Evolutionary conservation across 371 early-diverging fungal genomes (phyloP).

Genomic region (Actinomortierella ambigua): DNA sequence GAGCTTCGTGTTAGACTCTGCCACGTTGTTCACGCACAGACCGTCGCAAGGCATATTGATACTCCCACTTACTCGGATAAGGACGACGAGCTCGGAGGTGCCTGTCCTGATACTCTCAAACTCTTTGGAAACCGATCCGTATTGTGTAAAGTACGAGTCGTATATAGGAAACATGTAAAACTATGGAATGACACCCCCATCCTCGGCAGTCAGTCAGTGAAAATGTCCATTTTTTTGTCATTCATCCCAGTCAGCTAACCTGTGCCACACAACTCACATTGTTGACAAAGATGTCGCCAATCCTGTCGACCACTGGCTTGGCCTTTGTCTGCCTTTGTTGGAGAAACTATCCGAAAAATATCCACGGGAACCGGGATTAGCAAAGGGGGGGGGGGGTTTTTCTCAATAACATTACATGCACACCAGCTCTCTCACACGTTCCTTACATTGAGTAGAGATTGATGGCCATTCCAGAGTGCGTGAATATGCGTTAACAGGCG

Average conservation of each 20-base stretch:
- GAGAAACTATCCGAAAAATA: constrained; percentile 9
- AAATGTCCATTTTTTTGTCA: constrained; percentile 2
- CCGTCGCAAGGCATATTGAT: too few relatives aligned
- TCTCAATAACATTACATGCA: too few relatives aligned
- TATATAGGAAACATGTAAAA: constrained; percentile 46
- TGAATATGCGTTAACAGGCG: constrained; percentile 38
- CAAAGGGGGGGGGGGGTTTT: too few relatives aligned
- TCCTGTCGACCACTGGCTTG: constrained; percentile 23
- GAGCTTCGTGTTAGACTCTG: too few relatives aligned
- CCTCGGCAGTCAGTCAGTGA: too few relatives aligned
- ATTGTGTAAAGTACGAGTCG: constrained; percentile 44
- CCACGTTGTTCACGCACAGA: too few relatives aligned
- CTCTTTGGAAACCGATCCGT: constrained; percentile 30
- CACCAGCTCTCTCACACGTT: too few relatives aligned
- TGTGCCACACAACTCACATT: constrained; percentile 11
- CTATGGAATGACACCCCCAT: constrained; percentile 5
- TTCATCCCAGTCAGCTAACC: neutral
- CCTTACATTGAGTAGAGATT: constrained; percentile 26
- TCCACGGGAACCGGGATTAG: too few relatives aligned
- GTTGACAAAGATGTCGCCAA: constrained; percentile 31
- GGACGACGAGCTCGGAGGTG: constrained; percentile 25
- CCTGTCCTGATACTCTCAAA: constrained; percentile 26
- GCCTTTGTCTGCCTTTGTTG: constrained; percentile 33
- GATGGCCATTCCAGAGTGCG: constrained; percentile 44
- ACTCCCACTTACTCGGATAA: constrained; percentile 18